These are phyloP conservation scores for Kazachstania africana DNA, from an alignment of 805 yeast genomes.

Conservation along the genomic window DNA sequence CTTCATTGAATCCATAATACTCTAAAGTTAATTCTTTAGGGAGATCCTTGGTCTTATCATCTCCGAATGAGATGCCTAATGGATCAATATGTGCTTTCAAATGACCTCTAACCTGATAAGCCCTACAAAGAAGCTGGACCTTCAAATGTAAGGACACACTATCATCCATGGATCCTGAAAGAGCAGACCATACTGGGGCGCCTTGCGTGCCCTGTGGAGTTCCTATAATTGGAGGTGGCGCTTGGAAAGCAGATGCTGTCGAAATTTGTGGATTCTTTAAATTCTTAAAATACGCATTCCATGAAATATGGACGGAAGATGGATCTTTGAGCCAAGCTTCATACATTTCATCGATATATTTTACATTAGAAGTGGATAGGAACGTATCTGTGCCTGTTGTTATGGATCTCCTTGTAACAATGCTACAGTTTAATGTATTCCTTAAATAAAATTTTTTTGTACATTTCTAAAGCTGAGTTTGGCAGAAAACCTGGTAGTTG, in stretches of 20 bases:
- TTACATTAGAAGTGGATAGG: conserved; percentile 72
- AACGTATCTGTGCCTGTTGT: conserved; percentile 47
- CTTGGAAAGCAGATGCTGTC: conserved; percentile 64
- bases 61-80: conserved; percentile 80
- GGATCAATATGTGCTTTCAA: conserved; percentile 93
- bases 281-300: conserved; percentile 95
- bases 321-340: conserved; percentile 91
- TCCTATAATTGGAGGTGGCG: conserved; percentile 88
- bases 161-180: conserved; percentile 36
- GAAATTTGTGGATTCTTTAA: conserved; percentile 61
- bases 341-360: conserved; percentile 96
- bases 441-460: too few species aligned
- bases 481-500: too few species aligned
- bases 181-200: conserved; percentile 31
- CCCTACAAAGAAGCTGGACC: conserved; percentile 92
- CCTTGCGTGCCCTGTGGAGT: conserved; percentile 63
- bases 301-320: conserved; percentile 79
- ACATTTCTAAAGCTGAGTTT: too few species aligned
- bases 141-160: conserved; percentile 82
- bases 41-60: conserved; percentile 35
- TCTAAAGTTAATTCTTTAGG: conserved; percentile 89
- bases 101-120: conserved; percentile 98
- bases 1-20: conserved; percentile 81
- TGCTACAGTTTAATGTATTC: not conserved
- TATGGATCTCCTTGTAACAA: conserved; percentile 4